Percentiles rank a stretch among this genome's conserved stretches.
phyloP scores from a whole-genome alignment of 2,329 filamentous ascomycete genomes.

The Penicillium sp. region DNA sequence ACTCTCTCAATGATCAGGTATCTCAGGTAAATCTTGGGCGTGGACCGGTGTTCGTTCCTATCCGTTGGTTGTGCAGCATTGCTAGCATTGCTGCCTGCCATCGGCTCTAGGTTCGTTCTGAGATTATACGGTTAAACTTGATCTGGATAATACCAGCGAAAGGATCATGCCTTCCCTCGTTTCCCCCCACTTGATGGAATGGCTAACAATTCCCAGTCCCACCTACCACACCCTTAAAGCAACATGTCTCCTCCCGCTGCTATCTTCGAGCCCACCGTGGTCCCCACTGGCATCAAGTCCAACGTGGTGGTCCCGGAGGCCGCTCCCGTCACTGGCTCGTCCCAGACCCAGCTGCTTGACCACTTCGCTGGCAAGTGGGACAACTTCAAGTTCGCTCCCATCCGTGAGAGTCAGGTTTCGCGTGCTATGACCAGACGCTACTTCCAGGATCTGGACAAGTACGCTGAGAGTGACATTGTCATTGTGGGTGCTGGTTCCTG shows the following conservation, averaged over 20 bases:
- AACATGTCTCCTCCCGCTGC: conserved; percentile 74
- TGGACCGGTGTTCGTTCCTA: too few relatives aligned
- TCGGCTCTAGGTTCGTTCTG: conserved; percentile 42
- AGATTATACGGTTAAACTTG: conserved; percentile 93
- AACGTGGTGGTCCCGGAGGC: conserved; percentile 40
- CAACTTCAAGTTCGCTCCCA: conserved; percentile 70
- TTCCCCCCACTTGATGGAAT: conserved; percentile 25
- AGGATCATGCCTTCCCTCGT: conserved; percentile 79
- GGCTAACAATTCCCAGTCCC: too few relatives aligned
- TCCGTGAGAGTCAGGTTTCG: conserved; percentile 84
- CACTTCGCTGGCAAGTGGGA: conserved; percentile 71
- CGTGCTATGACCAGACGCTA: conserved; percentile 90
- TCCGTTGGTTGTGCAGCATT: too few relatives aligned
- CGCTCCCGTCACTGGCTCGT: conserved; percentile 28
- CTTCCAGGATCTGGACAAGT: conserved; percentile 78
- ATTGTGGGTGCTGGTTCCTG: conserved; percentile 86
- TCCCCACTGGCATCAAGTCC: conserved; percentile 32
- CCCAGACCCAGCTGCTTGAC: conserved; percentile 50
- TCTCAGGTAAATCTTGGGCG: too few relatives aligned
- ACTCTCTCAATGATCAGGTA: too few relatives aligned
- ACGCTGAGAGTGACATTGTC: conserved; percentile 88
- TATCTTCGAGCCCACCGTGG: conserved; percentile 45
- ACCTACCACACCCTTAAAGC: too few relatives aligned
- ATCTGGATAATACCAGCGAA: conserved; percentile 99
- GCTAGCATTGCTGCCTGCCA: too few relatives aligned